Conservation (phyloP, 805 yeast genomes). For the Lachancea waltii region DNA sequence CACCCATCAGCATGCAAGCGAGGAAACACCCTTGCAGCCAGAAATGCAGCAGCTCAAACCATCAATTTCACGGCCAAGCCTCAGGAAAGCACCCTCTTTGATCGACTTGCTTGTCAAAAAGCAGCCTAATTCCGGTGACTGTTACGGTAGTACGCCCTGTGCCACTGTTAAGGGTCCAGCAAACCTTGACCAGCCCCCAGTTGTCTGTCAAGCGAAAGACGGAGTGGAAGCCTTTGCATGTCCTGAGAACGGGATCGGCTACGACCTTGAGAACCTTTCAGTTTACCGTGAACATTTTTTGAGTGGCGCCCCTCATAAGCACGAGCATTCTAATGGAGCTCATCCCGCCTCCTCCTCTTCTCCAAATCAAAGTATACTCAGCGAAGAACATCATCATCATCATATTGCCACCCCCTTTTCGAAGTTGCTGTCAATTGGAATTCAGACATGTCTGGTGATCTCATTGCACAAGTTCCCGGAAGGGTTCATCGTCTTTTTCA, state of each 20-base stretch:
- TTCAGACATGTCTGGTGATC: constrained; percentile 84
- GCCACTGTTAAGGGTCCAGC: constrained; percentile 13
- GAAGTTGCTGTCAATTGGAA: constrained; percentile 74
- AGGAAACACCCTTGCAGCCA: neutral
- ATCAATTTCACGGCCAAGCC: neutral
- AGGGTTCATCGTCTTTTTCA: constrained; percentile 74
- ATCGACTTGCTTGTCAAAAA: constrained; percentile 14
- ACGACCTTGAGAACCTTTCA: constrained; percentile 32
- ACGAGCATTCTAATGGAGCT: constrained; percentile 4
- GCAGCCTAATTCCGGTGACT: constrained; percentile 10
- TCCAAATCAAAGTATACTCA: constrained; percentile 7
- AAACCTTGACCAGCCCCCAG: neutral
- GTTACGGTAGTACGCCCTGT: constrained; percentile 14
- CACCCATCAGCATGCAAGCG: neutral
- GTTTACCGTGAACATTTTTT: constrained; percentile 29
- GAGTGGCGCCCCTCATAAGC: constrained; percentile 10
- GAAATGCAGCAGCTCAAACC: neutral
- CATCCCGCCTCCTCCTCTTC: constrained; percentile 16
- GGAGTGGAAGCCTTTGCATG: constrained; percentile 17
- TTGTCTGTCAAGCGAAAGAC: constrained; percentile 3
- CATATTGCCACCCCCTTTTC: constrained; percentile 72
- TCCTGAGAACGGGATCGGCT: constrained; percentile 32
- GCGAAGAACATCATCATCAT: constrained; percentile 59
- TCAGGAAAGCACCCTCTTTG: constrained; percentile 11
- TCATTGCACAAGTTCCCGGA: constrained; percentile 91